Base-by-base conservation (phyloP, 1,139 yeast genomes). In the Suhomyces bribrorum region DNA sequence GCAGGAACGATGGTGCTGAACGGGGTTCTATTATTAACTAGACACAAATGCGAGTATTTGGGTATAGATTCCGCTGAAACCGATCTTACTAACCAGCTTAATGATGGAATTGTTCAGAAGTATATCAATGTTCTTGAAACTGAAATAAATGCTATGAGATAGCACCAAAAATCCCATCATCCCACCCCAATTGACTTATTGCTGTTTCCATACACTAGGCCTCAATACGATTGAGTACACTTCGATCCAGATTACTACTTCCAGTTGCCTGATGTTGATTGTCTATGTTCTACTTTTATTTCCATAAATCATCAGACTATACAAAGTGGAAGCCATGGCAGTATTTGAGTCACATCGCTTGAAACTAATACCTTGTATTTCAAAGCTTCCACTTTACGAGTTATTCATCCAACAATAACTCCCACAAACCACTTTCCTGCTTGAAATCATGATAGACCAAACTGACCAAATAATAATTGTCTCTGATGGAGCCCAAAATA, bases 381-480 rank as follows among this genome's bases (percentile, higher is more conserved):
- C 31, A 45, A n/a, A 49, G 48, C 35, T 49, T 47, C 41, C 45
- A 45, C 32, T 43, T 36, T 31, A 45, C 38, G 46, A 48, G 62
- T 55, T 54, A 56, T 53, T 53, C 48, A 29, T 48, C 48, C 40
- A 78, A 58, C 38, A 86, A 64, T 33, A 80, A 50, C 29, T 80
- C 80, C 97, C 97, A 90, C 40, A 90, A 71, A 1, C 83, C 95
- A 43, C 73, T 69, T 50, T 83, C 90, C 43, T 85, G 76, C 32
- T 79, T 77, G 61, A 74, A 90, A 53, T 90, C 92, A 59, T 89
- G 97, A 59, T 87, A 88, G 27, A 90, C 82, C 45, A 90, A 73
- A 37, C 96, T 84, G 15, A 89, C 90, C 54, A 94, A 72, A 49
- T 79, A 81, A 50, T 85, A 86, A 37, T 79, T 73, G 29, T 79